A percentile compares a stretch with the other conserved stretches of the same genome.
These are phyloP conservation scores for Biscogniauxia marginata DNA, from an alignment of 2,329 filamentous ascomycete genomes.

Conservation along the genomic window DNA sequence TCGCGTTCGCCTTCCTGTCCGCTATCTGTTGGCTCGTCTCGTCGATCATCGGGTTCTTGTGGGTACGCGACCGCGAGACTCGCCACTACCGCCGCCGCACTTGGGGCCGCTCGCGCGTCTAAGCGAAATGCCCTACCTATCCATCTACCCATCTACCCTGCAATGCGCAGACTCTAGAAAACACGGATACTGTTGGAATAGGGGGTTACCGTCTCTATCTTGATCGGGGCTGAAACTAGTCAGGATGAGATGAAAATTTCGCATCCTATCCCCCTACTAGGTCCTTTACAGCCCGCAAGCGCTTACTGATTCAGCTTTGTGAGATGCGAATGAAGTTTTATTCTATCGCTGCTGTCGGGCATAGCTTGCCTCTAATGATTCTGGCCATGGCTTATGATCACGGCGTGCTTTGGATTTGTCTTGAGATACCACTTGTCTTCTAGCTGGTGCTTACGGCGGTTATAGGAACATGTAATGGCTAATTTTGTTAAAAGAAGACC, in stretches of 20 bases:
- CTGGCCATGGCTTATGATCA: neutral
- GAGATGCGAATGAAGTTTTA: neutral
- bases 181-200: neutral
- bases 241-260: too few species aligned
- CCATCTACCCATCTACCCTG: too few species aligned
- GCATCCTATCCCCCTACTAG: too few species aligned
- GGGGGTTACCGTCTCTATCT: neutral
- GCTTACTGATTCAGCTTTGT: too few species aligned
- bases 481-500: neutral
- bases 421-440: neutral
- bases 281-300: too few species aligned
- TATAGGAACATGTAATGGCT: neutral
- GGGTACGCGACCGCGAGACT: constrained; percentile 45
- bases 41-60: constrained; percentile 55
- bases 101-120: constrained; percentile 30
- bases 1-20: constrained; percentile 71
- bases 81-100: constrained; percentile 31
- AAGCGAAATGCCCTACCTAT: neutral
- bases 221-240: too few species aligned
- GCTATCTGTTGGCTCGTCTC: constrained; percentile 70
- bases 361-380: neutral
- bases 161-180: neutral
- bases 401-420: neutral
- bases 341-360: neutral
- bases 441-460: neutral